Base-by-base conservation (phyloP, 208 protist genomes). In the Naegleria lovaniensis region DNA sequence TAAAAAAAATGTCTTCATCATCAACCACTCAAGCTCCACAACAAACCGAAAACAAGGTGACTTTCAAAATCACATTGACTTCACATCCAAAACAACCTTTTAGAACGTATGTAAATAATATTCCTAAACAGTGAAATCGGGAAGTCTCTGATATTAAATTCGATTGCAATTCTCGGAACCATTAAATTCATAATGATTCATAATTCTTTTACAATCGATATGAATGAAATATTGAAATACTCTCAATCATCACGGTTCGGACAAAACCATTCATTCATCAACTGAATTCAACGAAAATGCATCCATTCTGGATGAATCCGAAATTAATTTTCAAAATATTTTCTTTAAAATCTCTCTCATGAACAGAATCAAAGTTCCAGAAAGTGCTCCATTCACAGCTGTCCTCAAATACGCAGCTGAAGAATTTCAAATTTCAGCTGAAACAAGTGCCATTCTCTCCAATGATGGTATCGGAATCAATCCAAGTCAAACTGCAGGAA, bases 401-500 rank as follows among this genome's bases (percentile, higher is more conserved):
- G 97, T 98, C 39, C 92, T 98, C 89, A 96, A 96, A 92, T 99
- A 97, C 90, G 97, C 97, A 16, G 97, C 97, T 3, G 96, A 98
- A 93, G 96, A 98, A 94, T 97, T 98, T 39, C 94, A 95, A 83
- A 95, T 96, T 90, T 92, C 94, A 25, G 90, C 83, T 29, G 90
- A 85, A 19, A 85, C 83, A 6, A 84, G 83, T 89, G 90, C 79
- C 11, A 83, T 90, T 88, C 38, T 90, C 5, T 75, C 91, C 6
- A 83, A 90, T 92, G 97, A 98, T 91, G 97, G 97, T 89, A 97
- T 97, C 0, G 98, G 98, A 52, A 98, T 99, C 91, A 98, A 98
- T 92, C 98, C 98, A 1, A 92, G 96, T 67, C 97, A 98, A 92
- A 98, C 94, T 22, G 94, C 97, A 25, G 97, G 97, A 48, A 96